phyloP scores from a whole-genome alignment of 2,329 filamentous ascomycete species.

The Penicillium sp. region DNA sequence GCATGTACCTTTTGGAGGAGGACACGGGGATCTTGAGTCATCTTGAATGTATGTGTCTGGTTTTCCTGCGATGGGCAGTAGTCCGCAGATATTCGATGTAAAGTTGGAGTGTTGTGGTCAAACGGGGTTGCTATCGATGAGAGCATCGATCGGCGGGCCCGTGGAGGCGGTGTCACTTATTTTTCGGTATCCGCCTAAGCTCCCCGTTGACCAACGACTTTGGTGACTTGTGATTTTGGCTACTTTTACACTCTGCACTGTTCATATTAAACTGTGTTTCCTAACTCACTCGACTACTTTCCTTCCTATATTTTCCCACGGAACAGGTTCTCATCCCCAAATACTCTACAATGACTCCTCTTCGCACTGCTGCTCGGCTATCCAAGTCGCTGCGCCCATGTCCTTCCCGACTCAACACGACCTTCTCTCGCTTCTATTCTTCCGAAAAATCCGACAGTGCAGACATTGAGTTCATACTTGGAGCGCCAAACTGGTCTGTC shows the following conservation, averaged over 20 bases:
- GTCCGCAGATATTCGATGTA: conserved; percentile 8
- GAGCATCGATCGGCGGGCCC: conserved; percentile 24
- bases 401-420: conserved; percentile 2
- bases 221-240: not conserved
- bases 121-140: conserved; percentile 14
- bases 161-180: conserved; percentile 23
- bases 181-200: conserved; percentile 13
- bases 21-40: conserved; percentile 75
- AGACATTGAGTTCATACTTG: conserved; percentile 53
- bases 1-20: conserved; percentile 69
- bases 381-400: conserved; percentile 8
- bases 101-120: conserved; percentile 20
- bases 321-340: not conserved
- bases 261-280: not conserved
- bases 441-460: conserved; percentile 19
- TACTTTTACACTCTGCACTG: not conserved
- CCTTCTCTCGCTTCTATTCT: conserved; percentile 23
- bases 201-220: not conserved
- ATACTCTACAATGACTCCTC: conserved; percentile 10
- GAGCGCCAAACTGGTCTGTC: conserved; percentile 79
- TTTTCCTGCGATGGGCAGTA: conserved; percentile 1
- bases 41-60: conserved; percentile 37
- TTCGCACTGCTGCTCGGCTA: conserved; percentile 20
- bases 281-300: not conserved
- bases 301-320: not conserved